These are phyloP conservation scores for Fusarium keratoplasticum DNA, from an alignment of 2,329 filamentous ascomycete species.

Conservation along the genomic window DNA sequence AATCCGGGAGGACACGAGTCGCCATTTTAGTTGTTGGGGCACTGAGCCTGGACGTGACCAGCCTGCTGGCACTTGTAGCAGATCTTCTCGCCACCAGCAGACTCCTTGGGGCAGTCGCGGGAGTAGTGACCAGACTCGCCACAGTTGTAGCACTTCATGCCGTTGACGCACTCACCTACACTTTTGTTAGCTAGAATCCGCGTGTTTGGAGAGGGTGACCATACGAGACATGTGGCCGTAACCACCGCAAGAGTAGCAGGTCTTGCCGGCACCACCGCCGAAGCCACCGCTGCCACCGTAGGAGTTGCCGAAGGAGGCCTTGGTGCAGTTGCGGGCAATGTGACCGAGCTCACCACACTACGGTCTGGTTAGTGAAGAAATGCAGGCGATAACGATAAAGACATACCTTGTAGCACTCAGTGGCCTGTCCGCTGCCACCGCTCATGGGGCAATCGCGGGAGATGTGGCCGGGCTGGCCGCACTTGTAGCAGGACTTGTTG, in stretches of 20 bases:
- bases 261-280: slow-evolving; percentile 74
- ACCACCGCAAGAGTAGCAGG: slow-evolving; percentile 98
- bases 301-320: slow-evolving; percentile 67
- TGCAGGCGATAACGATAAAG: background rate
- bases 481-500: slow-evolving; percentile 81
- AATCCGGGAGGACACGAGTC: slow-evolving; percentile 40
- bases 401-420: slow-evolving; percentile 89
- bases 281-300: slow-evolving; percentile 60
- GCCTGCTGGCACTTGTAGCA: slow-evolving; percentile 94
- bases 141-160: slow-evolving; percentile 99
- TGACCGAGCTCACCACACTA: slow-evolving; percentile 94
- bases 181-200: slow-evolving; percentile 32
- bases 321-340: slow-evolving; percentile 91
- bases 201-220: background rate
- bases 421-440: slow-evolving; percentile 60
- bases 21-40: slow-evolving; percentile 78
- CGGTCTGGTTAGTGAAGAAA: slow-evolving; percentile 15
- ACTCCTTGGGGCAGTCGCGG: slow-evolving; percentile 95
- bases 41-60: slow-evolving; percentile 93
- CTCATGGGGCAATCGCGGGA: slow-evolving; percentile 83
- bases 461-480: slow-evolving; percentile 88
- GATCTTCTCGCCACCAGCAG: slow-evolving; percentile 87
- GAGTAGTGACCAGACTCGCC: slow-evolving; percentile 93
- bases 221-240: slow-evolving; percentile 94
- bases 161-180: slow-evolving; percentile 90